Percentiles rank a stretch among this genome's conserved stretches.
These are phyloP conservation scores for Cordyceps pruinosa DNA, from an alignment of 2,329 filamentous ascomycete genomes.

Conservation along the genomic window DNA sequence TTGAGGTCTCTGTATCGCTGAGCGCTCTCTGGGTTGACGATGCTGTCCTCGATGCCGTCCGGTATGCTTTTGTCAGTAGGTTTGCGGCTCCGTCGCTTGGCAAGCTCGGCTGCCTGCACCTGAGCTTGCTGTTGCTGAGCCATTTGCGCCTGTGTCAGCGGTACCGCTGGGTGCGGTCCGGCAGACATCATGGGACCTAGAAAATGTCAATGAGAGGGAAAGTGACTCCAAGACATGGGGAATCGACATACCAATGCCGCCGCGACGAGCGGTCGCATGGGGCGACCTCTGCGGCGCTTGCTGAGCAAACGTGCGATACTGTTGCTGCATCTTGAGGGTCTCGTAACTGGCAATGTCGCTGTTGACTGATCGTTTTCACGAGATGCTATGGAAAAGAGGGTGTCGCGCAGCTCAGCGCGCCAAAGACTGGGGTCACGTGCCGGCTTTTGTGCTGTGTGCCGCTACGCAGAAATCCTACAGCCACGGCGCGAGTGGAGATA, in stretches of 20 bases:
- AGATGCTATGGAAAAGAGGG: background rate
- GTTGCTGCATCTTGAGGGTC: slow-evolving; percentile 41
- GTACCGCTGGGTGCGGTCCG: slow-evolving; percentile 43
- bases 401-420: background rate
- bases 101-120: slow-evolving; percentile 54
- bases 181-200: slow-evolving; percentile 51
- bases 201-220: slow-evolving; percentile 14
- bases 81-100: slow-evolving; percentile 76
- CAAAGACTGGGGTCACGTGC: background rate
- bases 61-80: slow-evolving; percentile 94
- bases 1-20: slow-evolving; percentile 76
- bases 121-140: slow-evolving; percentile 45
- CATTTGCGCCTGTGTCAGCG: slow-evolving; percentile 48
- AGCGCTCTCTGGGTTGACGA: slow-evolving; percentile 70
- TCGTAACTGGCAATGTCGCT: slow-evolving; percentile 7
- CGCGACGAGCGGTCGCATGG: slow-evolving; percentile 42
- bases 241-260: slow-evolving; percentile 42
- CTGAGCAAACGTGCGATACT: slow-evolving; percentile 46
- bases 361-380: background rate
- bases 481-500: no score
- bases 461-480: no score
- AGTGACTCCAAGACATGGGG: background rate
- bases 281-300: slow-evolving; percentile 43
- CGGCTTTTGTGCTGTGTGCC: background rate
- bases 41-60: slow-evolving; percentile 76